Conservation (phyloP, 805 yeast species). For the Yamadazyma paraphyllophila region DNA sequence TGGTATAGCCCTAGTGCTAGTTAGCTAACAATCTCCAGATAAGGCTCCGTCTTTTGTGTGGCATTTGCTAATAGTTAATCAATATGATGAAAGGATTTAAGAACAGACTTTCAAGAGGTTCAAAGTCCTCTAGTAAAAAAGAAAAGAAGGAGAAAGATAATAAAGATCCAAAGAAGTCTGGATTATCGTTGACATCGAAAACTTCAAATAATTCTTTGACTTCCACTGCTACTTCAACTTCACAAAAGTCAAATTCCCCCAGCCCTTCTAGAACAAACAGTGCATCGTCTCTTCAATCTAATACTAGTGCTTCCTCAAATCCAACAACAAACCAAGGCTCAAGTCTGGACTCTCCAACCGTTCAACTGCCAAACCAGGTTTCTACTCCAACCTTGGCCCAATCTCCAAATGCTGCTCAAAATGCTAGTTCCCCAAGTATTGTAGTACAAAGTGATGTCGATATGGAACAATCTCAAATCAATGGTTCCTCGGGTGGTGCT, state of each 20-base stretch:
- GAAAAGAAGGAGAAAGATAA: constrained; percentile 34
- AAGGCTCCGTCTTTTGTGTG: too few relatives aligned
- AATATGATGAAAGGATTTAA: constrained; percentile 48
- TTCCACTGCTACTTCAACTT: constrained; percentile 16
- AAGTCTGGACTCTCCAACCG: constrained; percentile 20
- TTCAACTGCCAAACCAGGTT: constrained; percentile 14
- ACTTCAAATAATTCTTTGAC: constrained; percentile 16
- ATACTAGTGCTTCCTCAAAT: constrained; percentile 12
- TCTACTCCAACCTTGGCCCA: constrained; percentile 6
- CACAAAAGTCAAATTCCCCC: constrained; percentile 29
- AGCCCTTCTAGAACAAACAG: constrained; percentile 33
- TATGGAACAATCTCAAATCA: constrained; percentile 13
- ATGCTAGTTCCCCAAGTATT: constrained; percentile 13
- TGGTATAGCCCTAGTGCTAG: too few relatives aligned
- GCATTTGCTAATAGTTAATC: background rate
- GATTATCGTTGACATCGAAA: background rate
- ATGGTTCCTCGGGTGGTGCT: background rate
- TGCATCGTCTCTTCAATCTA: constrained; percentile 24
- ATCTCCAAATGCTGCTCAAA: constrained; percentile 8
- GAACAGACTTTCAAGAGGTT: constrained; percentile 43
- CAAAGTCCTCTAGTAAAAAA: constrained; percentile 30
- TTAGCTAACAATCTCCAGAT: too few relatives aligned
- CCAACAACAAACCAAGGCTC: constrained; percentile 8
- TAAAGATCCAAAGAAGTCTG: constrained; percentile 14
- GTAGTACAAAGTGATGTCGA: constrained; percentile 15